phyloP scores from a whole-genome alignment of 208 protist genomes.

The Herpetomonas samuelpessoai region DNA sequence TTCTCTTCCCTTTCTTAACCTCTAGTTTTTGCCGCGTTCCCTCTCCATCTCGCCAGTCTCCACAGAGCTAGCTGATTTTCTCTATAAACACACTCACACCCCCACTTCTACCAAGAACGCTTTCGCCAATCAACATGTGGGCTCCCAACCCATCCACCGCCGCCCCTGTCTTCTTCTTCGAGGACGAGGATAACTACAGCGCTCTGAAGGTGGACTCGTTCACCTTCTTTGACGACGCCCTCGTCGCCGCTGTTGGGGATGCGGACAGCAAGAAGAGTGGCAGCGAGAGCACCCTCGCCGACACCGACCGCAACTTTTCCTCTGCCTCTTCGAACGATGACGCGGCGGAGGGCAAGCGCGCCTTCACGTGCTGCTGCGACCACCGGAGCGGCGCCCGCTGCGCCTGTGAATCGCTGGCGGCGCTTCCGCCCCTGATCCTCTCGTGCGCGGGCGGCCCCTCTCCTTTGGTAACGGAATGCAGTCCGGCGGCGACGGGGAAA shows the following conservation, averaged over 20 bases:
- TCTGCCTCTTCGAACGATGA: background rate
- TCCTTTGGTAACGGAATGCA: no score
- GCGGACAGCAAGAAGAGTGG: background rate
- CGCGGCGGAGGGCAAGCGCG: background rate
- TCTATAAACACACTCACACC: no score
- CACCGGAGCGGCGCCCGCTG: background rate
- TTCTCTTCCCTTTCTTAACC: no score
- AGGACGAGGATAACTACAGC: background rate
- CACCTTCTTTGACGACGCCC: background rate
- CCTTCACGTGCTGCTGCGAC: background rate
- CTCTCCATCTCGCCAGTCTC: no score
- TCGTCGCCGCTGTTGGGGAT: background rate
- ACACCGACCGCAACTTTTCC: background rate
- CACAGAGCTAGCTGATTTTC: no score
- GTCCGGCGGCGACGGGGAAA: no score
- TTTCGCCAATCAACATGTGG: no score
- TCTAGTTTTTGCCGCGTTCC: no score
- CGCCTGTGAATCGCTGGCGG: background rate
- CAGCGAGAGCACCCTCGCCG: background rate
- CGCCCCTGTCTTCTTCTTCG: background rate
- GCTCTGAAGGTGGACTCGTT: background rate
- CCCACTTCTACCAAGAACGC: no score
- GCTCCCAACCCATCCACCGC: no score
- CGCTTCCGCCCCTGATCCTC: background rate
- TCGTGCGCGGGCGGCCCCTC: no score